Percentiles rank a stretch among this genome's conserved stretches.
These are phyloP conservation scores for Heteromeles arbutifolia DNA, from an alignment of 306 rosid genomes.

Conservation along the genomic window DNA sequence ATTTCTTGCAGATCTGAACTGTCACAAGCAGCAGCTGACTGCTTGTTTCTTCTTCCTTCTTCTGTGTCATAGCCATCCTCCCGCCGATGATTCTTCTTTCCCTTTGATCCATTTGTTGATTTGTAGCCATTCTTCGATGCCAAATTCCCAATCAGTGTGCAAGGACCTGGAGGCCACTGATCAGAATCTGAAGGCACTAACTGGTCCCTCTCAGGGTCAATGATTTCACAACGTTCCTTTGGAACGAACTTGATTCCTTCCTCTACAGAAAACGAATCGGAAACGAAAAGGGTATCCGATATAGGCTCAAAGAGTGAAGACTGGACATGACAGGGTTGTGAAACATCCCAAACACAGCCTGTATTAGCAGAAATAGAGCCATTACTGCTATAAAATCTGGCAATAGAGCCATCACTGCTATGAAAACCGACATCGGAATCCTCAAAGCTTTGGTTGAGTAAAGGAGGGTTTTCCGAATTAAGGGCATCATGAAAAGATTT, in stretches of 20 bases:
- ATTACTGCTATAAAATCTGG: background rate
- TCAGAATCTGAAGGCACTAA: background rate
- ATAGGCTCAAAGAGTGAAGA: conserved; percentile 20
- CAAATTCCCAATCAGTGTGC: background rate
- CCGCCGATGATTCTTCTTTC: conserved; percentile 22
- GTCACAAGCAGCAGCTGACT: conserved; percentile 17
- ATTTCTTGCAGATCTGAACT: conserved; percentile 20
- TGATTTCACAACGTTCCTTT: background rate
- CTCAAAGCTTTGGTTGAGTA: conserved; percentile 2
- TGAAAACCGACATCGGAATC: conserved; percentile 14
- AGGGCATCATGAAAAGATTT: conserved; percentile 25
- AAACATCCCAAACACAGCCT: conserved; percentile 10
- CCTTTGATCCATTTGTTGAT: conserved; percentile 1
- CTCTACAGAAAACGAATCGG: conserved; percentile 9
- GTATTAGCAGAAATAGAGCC: conserved; percentile 21
- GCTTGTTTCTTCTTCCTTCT: conserved; percentile 31
- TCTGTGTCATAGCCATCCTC: conserved; percentile 12
- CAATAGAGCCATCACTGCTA: background rate
- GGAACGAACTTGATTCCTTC: conserved; percentile 7
- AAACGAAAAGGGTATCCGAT: conserved; percentile 7
- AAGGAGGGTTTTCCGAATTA: conserved; percentile 17
- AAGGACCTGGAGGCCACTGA: background rate
- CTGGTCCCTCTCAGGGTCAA: conserved; percentile 8
- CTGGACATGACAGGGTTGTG: conserved; percentile 8
- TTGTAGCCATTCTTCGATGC: background rate